Base-by-base conservation (phyloP, 805 yeast genomes). In the Saccharomycopsis schoenii region DNA sequence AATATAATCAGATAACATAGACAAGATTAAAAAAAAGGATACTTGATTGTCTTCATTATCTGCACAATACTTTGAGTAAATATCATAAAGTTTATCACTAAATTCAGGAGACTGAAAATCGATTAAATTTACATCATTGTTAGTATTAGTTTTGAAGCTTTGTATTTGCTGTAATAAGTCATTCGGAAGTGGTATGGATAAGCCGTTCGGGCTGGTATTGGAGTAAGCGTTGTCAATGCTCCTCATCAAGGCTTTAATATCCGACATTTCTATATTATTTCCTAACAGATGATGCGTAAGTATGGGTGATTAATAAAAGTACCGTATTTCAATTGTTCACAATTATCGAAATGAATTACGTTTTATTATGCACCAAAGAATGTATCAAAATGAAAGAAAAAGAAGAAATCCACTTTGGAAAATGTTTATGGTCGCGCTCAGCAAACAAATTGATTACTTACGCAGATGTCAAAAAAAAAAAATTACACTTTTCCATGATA, bases 221-320 rank as follows among this genome's bases (percentile, higher is more conserved):
- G 42, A 14, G 34, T 60, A 62, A 8, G 61, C 61, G 41, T 40
- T 62, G 34, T 60, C 61, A 9, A 62, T 19, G 2, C 59, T 43
- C 58, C 60, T 61, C 19, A 61, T 14, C 9, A 61, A 40, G n/a
- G 57, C 10, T 41, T 61, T 51, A 9, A 21, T 50, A 36, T 24
- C 60, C 3, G 34, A 29, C 34, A 29, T 29, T n/a, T n/a, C n/a
- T n/a, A n/a, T n/a, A n/a, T n/a, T n/a, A n/a, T n/a, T n/a, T n/a
- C n/a, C n/a, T n/a, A n/a, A n/a, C n/a, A n/a, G n/a, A n/a, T n/a
- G n/a, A n/a, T 29, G 34, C 6, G 34, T 29, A 29, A 29, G 6
- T 29, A 29, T 29, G 34, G 34, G 34, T 4, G 34, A 6, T 29
- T 3, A 29, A 29, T 29, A 29, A 3, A 29, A 29, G 6, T 29